phyloP scores from a whole-genome alignment of 2,329 filamentous ascomycete genomes.

The Colletotrichum lini region DNA sequence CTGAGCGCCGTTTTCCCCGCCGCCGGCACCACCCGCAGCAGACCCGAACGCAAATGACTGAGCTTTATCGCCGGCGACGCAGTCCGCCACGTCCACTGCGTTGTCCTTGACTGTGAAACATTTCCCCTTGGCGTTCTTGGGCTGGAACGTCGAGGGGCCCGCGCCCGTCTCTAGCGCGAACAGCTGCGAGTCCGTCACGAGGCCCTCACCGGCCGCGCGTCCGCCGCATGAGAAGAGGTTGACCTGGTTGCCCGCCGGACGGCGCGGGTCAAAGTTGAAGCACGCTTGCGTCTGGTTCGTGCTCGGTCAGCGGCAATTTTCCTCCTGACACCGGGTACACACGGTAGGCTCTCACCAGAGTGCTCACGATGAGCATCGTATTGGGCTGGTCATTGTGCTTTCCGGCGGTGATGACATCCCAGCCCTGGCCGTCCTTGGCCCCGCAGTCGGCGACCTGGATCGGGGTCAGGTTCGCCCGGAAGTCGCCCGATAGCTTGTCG shows the following conservation, averaged over 20 bases:
- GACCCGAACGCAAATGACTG: constrained; percentile 59
- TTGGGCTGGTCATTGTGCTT: constrained; percentile 64
- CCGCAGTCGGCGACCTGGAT: constrained; percentile 61
- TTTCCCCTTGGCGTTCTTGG: constrained; percentile 60
- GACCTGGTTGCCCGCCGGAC: constrained; percentile 66
- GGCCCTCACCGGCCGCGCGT: constrained; percentile 67
- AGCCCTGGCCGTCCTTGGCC: constrained; percentile 59
- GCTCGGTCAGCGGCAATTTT: constrained; percentile 44
- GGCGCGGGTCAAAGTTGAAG: constrained; percentile 70
- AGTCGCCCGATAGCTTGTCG: constrained; percentile 63
- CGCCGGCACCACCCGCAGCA: not conserved
- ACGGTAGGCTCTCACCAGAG: constrained; percentile 53
- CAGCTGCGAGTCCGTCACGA: constrained; percentile 66
- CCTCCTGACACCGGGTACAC: too few relatives aligned
- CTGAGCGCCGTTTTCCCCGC: constrained; percentile 1
- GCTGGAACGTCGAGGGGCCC: constrained; percentile 60
- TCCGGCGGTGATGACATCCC: constrained; percentile 64
- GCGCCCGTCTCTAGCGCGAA: constrained; percentile 61
- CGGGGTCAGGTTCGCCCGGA: constrained; percentile 63
- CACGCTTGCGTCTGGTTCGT: constrained; percentile 64
- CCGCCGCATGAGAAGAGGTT: constrained; percentile 72
- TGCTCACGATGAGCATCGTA: constrained; percentile 68
- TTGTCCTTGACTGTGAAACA: constrained; percentile 63
- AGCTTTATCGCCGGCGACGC: constrained; percentile 54
- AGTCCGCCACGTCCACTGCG: constrained; percentile 60